Base-by-base conservation (phyloP, 2,329 filamentous ascomycete genomes). In the Fusarium chuoi region DNA sequence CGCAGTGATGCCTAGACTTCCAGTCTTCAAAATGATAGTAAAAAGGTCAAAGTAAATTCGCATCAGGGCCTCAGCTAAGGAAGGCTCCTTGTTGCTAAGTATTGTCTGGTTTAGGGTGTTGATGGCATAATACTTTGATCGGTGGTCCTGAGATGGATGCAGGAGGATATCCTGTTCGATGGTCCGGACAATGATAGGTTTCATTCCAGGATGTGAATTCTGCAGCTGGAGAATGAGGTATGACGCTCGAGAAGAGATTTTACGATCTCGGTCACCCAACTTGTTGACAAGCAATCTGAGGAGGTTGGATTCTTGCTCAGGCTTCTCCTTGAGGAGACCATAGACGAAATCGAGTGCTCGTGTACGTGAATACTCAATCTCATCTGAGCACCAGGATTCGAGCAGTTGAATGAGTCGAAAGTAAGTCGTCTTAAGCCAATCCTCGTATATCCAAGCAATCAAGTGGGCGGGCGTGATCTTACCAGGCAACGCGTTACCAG, bases 81-180 rank as follows among this genome's bases (percentile, higher is more conserved):
- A 87, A 44, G 95, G 92, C 79, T 98, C 96, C 78, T 93, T 96
- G 62, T 85, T 89, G 81, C 94, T 97, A 56, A 99, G 84, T 56
- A 98, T 95, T 0, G 96, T 98, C 84, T 99, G 97, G 81, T 99
- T 99, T 56, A 99, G 87, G 0, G 96, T 98, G 81, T 98, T 98
- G 81, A 98, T 92, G 39, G 94, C 95, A 82, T 98, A 98, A 84
- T 99, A 99, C 80, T 94, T 97, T 45, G 96, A 94, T 77, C 97
- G 93, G 41, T 92, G 87, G 78, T 91, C 96, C 82, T 98, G 96
- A 17, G 94, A 93, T 1, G 95, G 94, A 59, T 94, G 91, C 80
- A 98, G 93, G 28, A 99, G 85, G 52, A 97, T 89, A 77, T 98
- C 96, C 62, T 93, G 91, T 82, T 99, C 96, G 48, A 99, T 91